Base-by-base conservation (phyloP, 345 rosid species). In the Kernera saxatilis region DNA sequence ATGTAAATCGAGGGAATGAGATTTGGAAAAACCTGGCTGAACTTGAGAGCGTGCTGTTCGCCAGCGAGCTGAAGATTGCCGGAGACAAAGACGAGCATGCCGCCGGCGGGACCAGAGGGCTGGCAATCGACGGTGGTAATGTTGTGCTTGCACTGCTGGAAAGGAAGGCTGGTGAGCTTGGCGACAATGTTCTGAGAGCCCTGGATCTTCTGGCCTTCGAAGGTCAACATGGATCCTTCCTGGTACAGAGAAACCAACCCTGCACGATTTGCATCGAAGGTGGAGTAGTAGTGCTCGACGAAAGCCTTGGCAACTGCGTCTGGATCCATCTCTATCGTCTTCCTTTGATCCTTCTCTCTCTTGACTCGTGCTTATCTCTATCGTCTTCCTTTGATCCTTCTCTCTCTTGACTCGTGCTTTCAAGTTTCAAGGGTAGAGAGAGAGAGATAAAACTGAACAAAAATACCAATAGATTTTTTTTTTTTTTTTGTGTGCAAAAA, bases 31-130 rank as follows among this genome's bases (percentile, higher is more conserved):
- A 87, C 99, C 95, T 94, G 93, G 81, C 98, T 94, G 76, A 94
- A 94, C 85, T 89, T 89, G 80, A 94, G 98, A 17, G 96, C 88
- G 75, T 91, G 96, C 67, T 88, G 92, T 76, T 94, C 97, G 45
- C 97, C 96, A 64, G 90, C 72, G 76, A 94, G 93, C 85, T 91
- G 93, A 40, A 94, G 94, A 41, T 81, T 91, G 5, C 99, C 97
- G 71, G 87, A 80, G 80, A 94, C 97, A 58, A 94, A 94, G 64
- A 94, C 96, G 59, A 91, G 93, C 92, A 89, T 84, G 44, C 97
- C 94, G 17, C 87, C 93, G 55, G 81, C 82, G 59, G 87, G 92
- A 56, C 96, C 95, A 15, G 99, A 91, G 4, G 96, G 99, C 82
- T 94, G 96, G 73, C 96, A 91, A 79, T 91, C 95, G 22, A 94